Evolutionary conservation across 352 stramenopile genomes (phyloP).

Genomic region (Phytophthora rubi): DNA sequence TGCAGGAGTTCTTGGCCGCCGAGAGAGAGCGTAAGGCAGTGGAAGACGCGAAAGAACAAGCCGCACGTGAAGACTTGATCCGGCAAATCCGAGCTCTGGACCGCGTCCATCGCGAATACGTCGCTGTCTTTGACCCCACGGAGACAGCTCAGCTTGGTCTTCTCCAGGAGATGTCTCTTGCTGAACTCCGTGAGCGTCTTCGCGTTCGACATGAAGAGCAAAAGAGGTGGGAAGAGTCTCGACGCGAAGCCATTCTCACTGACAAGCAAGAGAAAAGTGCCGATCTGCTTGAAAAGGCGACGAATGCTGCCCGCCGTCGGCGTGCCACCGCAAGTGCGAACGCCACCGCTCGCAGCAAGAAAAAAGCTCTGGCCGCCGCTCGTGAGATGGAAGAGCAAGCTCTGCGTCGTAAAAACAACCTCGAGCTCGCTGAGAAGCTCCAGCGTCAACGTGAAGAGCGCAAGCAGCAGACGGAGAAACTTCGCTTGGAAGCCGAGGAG

Average conservation of each 20-base stretch:
- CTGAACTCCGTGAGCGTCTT: slow-evolving; percentile 86
- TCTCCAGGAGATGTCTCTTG: slow-evolving; percentile 93
- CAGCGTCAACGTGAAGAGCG: slow-evolving; percentile 57
- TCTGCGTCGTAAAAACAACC: slow-evolving; percentile 60
- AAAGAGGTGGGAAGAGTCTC: slow-evolving; percentile 67
- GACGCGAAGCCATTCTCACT: slow-evolving; percentile 69
- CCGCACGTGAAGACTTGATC: slow-evolving; percentile 85
- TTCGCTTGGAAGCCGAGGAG: slow-evolving; percentile 67
- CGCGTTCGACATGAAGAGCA: slow-evolving; percentile 79
- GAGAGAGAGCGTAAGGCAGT: slow-evolving; percentile 66
- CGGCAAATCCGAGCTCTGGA: slow-evolving; percentile 86
- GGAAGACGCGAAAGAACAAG: slow-evolving; percentile 71
- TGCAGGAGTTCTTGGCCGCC: slow-evolving; percentile 67
- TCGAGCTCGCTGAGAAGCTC: slow-evolving; percentile 81
- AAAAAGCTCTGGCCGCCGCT: slow-evolving; percentile 58
- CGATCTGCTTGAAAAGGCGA: slow-evolving; percentile 71
- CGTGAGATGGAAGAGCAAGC: slow-evolving; percentile 71
- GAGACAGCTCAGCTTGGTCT: slow-evolving; percentile 86
- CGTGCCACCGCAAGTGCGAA: slow-evolving; percentile 73
- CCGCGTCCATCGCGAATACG: slow-evolving; percentile 77
- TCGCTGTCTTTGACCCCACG: slow-evolving; percentile 91
- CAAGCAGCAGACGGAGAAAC: slow-evolving; percentile 52
- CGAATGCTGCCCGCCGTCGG: slow-evolving; percentile 79
- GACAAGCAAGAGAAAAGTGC: slow-evolving; percentile 85
- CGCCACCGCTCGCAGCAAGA: slow-evolving; percentile 52